Evolutionary conservation across 345 rosid species (phyloP), one percentile per base, ranked within the genome.

Genomic region (Lumnitzera littorea): DNA sequence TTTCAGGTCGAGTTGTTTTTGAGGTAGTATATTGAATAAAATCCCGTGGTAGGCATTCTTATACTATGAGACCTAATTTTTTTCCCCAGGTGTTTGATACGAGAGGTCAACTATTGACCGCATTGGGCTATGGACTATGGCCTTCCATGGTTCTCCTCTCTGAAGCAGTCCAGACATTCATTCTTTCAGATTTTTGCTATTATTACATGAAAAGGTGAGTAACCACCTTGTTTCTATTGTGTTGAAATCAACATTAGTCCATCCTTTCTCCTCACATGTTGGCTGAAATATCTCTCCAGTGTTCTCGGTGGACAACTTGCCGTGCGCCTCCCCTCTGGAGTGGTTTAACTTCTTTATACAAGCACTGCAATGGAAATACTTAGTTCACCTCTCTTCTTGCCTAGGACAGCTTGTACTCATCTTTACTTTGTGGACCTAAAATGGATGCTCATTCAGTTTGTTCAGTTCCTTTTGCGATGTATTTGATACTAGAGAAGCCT

Each of bases 271-370:
- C 12, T 0, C 8, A 53, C 62, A 20, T 47, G 25, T 24, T 23
- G 49, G 2, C 50, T 50, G 65, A 13, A 13, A 53, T 58, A 12
- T 31, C 20, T 23, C 23, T 46, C 3, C 87, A 88, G 99, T 56
- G 96, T 91, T 62, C 82, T 95, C 53, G 97, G 99, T 55, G 97
- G 99, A 54, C 97, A 88, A 79, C 96, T 91, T 29, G 97, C 91
- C 62, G 84, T 95, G 12, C 86, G 97, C 27, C 96, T 95, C 62
- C 99, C 99, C 13, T 86, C 97, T 27, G 95, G 96, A 59, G 96
- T 88, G 67, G 97, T 95, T 53, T 94, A 73, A 82, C 53, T 60
- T 36, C 15, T 11, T 36, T 7, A 36, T 36, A 36, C 7, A 36
- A 36, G 43, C 43, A 36, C 10, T 27, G 43, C 10, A 36, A 36